Conservation (phyloP, 2,329 filamentous ascomycete genomes). For the Trichoderma brevicompactum region DNA sequence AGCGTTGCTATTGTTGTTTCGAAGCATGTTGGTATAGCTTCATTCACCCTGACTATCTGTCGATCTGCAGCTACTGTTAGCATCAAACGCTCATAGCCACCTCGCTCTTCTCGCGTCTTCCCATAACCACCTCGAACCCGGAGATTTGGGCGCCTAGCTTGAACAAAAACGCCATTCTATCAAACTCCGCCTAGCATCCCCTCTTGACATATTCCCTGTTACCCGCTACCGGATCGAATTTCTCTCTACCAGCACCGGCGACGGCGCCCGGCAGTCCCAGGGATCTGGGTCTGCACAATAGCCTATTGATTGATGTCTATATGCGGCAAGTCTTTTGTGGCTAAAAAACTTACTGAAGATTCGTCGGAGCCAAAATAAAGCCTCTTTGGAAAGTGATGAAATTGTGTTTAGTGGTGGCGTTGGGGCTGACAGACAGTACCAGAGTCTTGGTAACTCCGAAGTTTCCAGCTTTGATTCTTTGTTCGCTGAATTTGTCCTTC, state of each 20-base stretch:
- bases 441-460: background rate
- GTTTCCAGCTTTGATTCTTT: no score
- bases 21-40: slow-evolving; percentile 9
- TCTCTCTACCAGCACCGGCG: background rate
- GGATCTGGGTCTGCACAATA: slow-evolving; percentile 7
- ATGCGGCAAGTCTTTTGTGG: slow-evolving; percentile 2
- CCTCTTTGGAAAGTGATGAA: no score
- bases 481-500: no score
- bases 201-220: background rate
- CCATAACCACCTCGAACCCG: background rate
- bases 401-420: background rate
- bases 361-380: background rate
- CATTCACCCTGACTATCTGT: background rate
- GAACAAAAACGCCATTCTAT: slow-evolving; percentile 13
- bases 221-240: no score
- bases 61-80: background rate
- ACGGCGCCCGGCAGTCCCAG: background rate
- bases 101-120: slow-evolving; percentile 10
- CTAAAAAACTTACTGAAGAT: background rate
- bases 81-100: slow-evolving; percentile 2
- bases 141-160: background rate
- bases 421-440: background rate
- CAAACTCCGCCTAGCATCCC: background rate
- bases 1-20: slow-evolving; percentile 21
- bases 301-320: background rate